Evolutionary conservation across 495 filamentous ascomycete genomes (phyloP).

Genomic region (Penicillium argentinense): DNA sequence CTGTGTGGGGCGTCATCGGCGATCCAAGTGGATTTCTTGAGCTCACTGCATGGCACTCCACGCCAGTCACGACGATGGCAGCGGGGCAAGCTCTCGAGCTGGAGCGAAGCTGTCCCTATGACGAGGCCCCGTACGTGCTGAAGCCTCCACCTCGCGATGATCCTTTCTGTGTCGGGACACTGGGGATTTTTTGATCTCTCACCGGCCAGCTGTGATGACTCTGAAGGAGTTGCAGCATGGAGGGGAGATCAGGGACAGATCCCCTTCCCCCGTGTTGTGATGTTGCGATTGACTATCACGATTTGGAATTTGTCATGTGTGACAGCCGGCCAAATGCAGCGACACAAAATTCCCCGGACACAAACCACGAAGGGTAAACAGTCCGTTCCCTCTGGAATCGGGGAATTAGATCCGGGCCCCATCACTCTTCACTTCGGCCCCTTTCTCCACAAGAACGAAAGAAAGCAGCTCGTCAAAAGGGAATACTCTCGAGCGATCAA

Average conservation of each 20-base stretch:
- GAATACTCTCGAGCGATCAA: slow-evolving; percentile 4
- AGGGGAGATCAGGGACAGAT: neutral
- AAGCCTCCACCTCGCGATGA: slow-evolving; percentile 2
- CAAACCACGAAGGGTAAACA: neutral
- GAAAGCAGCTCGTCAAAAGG: slow-evolving; percentile 1
- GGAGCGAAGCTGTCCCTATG: slow-evolving; percentile 1
- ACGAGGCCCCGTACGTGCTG: neutral
- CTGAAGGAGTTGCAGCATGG: neutral
- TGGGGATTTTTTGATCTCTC: neutral
- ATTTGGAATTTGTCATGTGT: neutral
- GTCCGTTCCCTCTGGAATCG: neutral
- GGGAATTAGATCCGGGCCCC: slow-evolving; percentile 1
- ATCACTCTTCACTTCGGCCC: neutral
- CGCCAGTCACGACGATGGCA: neutral
- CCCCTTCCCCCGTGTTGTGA: neutral
- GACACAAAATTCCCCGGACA: neutral
- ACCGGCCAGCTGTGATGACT: slow-evolving; percentile 1
- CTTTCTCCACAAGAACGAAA: neutral
- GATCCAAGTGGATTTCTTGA: slow-evolving; percentile 6
- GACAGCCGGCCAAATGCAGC: neutral
- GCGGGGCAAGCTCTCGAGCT: slow-evolving; percentile 2
- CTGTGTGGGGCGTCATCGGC: slow-evolving; percentile 2
- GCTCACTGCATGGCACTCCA: neutral
- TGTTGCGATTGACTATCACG: neutral
- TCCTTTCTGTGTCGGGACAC: slow-evolving; percentile 7